phyloP scores from a whole-genome alignment of 371 early-diverging fungal genomes.

The Mucor mucedo region DNA sequence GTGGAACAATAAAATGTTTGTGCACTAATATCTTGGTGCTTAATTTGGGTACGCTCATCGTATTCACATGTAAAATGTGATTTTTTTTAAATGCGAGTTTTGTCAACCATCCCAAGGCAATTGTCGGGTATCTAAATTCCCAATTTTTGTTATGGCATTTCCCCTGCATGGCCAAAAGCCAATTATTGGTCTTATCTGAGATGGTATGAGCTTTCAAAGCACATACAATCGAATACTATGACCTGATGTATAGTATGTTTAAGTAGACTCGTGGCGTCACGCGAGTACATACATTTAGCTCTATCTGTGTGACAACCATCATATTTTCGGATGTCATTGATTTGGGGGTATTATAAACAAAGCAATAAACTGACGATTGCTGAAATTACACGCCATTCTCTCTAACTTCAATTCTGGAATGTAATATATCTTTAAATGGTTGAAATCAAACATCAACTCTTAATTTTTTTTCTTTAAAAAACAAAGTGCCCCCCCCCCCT shows the following conservation, averaged over 20 bases:
- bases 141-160: too few species aligned
- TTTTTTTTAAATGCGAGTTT: not conserved
- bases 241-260: too few species aligned
- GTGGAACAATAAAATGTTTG: not conserved
- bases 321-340: too few species aligned
- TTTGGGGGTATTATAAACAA: not conserved
- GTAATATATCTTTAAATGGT: constrained; percentile 15
- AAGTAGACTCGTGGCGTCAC: too few species aligned
- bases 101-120: too few species aligned
- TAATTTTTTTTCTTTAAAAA: not conserved
- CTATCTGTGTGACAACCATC: too few species aligned
- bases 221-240: too few species aligned
- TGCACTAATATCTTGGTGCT: not conserved
- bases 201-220: too few species aligned
- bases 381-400: constrained; percentile 3
- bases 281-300: too few species aligned
- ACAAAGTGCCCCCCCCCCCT: not conserved
- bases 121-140: too few species aligned
- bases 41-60: not conserved
- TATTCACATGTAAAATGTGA: not conserved
- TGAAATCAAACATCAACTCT: not conserved
- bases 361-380: constrained; percentile 1
- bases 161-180: too few species aligned
- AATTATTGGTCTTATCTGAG: too few species aligned
- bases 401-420: constrained; percentile 2